Evolutionary conservation across 139 green algal species (phyloP).

Genomic region (Coelastrella sp.): DNA sequence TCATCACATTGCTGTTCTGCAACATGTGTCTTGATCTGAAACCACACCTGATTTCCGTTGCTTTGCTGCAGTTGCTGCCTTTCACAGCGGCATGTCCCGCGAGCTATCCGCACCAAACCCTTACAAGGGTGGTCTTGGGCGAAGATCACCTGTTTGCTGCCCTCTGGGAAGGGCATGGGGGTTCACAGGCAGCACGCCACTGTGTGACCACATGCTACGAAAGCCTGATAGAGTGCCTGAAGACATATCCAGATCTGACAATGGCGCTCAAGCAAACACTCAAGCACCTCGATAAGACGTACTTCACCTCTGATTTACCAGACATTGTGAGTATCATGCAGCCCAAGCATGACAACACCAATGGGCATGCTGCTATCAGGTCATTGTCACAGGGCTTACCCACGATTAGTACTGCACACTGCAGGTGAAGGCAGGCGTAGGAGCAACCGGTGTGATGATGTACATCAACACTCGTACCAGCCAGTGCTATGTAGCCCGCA

Average conservation of each 20-base stretch:
- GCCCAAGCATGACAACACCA: not conserved
- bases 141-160: slow-evolving; percentile 42
- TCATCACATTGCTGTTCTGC: too few species aligned
- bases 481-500: slow-evolving; percentile 11
- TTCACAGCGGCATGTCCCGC: slow-evolving; percentile 41
- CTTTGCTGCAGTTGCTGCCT: slow-evolving; percentile 28
- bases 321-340: slow-evolving; percentile 23
- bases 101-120: slow-evolving; percentile 28
- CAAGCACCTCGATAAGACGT: slow-evolving; percentile 16
- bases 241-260: not conserved
- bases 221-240: not conserved
- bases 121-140: slow-evolving; percentile 31
- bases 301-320: slow-evolving; percentile 32
- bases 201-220: slow-evolving; percentile 36
- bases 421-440: slow-evolving; percentile 44
- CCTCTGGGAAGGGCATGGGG: slow-evolving; percentile 36
- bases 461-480: slow-evolving; percentile 32
- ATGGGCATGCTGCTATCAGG: not conserved
- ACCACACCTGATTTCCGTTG: not conserved
- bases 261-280: not conserved
- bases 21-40: too few species aligned
- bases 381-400: too few species aligned
- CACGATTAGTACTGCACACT: not conserved
- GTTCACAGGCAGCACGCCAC: slow-evolving; percentile 39
- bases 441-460: slow-evolving; percentile 46